Evolutionary conservation across 2,329 filamentous ascomycete genomes (phyloP), one percentile per base, ranked within the genome.

Genomic region (Alternaria arbusti): DNA sequence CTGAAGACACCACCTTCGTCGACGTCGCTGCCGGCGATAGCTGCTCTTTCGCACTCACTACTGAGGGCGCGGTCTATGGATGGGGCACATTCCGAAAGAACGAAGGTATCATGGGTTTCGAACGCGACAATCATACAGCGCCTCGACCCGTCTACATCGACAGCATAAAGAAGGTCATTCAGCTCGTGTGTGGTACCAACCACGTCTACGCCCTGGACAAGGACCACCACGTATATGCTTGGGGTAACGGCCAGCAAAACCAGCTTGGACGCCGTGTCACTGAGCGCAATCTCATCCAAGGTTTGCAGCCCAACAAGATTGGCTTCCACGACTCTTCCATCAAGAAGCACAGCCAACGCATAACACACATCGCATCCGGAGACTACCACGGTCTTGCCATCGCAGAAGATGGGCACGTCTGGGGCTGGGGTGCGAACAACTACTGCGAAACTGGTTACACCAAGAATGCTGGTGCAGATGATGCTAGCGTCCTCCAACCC

Each of bases 391-490:
- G 89, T 70, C 95, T 97, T 72, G 91, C 90, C 54, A 86, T 93
- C 52, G 86, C 87, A 71, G 86, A 88, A 65, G 86, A 89, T 26
- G 89, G 89, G 43, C 85, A 87, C 28, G 90, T 95, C 30, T 96
- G 89, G 80, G 87, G 89, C 0, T 97, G 93, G 93, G 93, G 94
- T 23, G 84, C 95, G 28, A 97, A 97, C 85, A 94, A 91, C 81
- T 96, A 92, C 79, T 91, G 90, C 66, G 90, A 97, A 82, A 92
- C 91, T 15, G 93, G 91, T 36, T 85, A 90, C 62, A 83, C 84
- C 15, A 85, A 88, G 46, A 84, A 86, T 57, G 89, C 87, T 13
- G 90, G 89, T 30, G 87, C 90, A 61, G 88, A 91, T 56, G 89
- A 91, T 68, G 90, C 90, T 32, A 88, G 90, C 65, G 86, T 97